phyloP scores from a whole-genome alignment of 352 stramenopile species.

The Phytophthora pseudosyringae region DNA sequence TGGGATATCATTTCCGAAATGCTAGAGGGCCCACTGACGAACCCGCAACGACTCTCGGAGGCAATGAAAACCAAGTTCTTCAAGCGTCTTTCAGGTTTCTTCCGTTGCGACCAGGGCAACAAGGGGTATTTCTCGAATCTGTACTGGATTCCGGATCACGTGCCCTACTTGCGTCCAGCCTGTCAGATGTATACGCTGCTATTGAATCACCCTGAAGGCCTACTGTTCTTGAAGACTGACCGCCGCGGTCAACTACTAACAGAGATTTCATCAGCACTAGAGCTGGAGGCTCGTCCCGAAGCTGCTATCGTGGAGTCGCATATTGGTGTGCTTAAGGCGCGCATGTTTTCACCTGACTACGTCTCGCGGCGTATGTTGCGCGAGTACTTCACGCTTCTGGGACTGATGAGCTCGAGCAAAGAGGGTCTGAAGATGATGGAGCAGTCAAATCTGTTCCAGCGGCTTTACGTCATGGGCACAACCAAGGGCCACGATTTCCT shows the following conservation, averaged over 20 bases:
- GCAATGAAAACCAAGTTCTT: conserved; percentile 95
- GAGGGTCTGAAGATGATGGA: conserved; percentile 93
- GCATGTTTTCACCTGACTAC: conserved; percentile 90
- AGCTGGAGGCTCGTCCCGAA: conserved; percentile 85
- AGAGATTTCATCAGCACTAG: conserved; percentile 85
- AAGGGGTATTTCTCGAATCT: conserved; percentile 91
- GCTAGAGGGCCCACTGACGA: conserved; percentile 85
- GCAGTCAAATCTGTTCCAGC: conserved; percentile 90
- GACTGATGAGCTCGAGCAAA: conserved; percentile 90
- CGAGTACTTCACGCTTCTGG: conserved; percentile 90
- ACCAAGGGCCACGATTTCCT: conserved; percentile 90
- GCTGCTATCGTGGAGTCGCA: conserved; percentile 90
- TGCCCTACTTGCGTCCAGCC: conserved; percentile 86
- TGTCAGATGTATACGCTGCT: conserved; percentile 92
- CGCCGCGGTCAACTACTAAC: conserved; percentile 83
- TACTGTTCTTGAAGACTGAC: conserved; percentile 90
- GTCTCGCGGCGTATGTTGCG: conserved; percentile 88
- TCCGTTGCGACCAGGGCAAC: conserved; percentile 89
- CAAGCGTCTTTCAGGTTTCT: conserved; percentile 90
- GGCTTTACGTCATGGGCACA: conserved; percentile 87
- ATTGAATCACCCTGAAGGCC: conserved; percentile 85
- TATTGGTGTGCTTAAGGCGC: conserved; percentile 85
- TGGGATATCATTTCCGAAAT: conserved; percentile 93
- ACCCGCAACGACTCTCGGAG: conserved; percentile 86
- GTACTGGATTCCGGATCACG: conserved; percentile 90